These are phyloP conservation scores for Penicillium mononematosum DNA, from an alignment of 495 filamentous ascomycete species.

Conservation along the genomic window DNA sequence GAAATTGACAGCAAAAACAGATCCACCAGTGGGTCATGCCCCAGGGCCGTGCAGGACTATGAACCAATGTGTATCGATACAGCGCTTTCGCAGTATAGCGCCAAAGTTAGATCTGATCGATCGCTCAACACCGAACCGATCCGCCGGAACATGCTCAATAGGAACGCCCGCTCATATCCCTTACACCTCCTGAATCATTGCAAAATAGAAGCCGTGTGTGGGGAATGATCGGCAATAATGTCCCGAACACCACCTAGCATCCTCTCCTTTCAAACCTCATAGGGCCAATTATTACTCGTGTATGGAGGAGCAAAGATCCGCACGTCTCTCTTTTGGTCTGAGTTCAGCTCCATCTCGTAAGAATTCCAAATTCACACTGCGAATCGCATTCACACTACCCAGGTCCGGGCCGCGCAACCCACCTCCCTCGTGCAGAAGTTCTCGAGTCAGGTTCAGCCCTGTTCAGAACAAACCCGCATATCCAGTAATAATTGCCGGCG, in stretches of 20 bases:
- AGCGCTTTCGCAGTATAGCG: neutral
- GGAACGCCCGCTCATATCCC: neutral
- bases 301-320: slow-evolving; percentile 15
- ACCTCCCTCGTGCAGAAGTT: slow-evolving; percentile 8
- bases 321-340: slow-evolving; percentile 6
- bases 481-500: slow-evolving; percentile 16
- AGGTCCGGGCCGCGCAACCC: slow-evolving; percentile 8
- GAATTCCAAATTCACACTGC: slow-evolving; percentile 1
- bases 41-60: slow-evolving; percentile 9
- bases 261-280: slow-evolving; percentile 3
- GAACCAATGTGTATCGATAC: neutral
- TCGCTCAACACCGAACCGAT: slow-evolving; percentile 1
- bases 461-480: slow-evolving; percentile 9
- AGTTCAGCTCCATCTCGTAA: slow-evolving; percentile 1
- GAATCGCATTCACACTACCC: neutral
- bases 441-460: slow-evolving; percentile 16
- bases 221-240: slow-evolving; percentile 26
- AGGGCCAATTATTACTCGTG: slow-evolving; percentile 11
- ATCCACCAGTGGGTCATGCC: slow-evolving; percentile 11
- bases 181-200: slow-evolving; percentile 1
- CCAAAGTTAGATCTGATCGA: slow-evolving; percentile 1
- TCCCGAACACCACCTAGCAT: slow-evolving; percentile 19
- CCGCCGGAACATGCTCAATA: neutral
- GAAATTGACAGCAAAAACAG: slow-evolving; percentile 16
- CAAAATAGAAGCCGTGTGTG: slow-evolving; percentile 1